Base-by-base conservation (phyloP, 768 basidiomycete species). In the Suillus decipiens region DNA sequence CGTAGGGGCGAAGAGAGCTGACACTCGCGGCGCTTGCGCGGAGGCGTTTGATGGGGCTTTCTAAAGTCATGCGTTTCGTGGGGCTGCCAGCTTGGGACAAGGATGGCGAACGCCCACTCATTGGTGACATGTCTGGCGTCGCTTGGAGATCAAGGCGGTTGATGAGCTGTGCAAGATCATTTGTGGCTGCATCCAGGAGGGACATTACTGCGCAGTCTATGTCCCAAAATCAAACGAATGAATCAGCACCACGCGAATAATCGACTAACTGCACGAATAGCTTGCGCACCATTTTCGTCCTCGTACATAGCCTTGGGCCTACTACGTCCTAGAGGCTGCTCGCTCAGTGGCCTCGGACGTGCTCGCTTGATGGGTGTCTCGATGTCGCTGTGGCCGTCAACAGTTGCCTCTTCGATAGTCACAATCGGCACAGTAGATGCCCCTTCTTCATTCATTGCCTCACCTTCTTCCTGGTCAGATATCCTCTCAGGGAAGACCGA, bases 101-200 rank as follows among this genome's bases (percentile, higher is more conserved):
- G 22, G 60, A 64, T 28, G 66, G 65, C 15, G 71, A 70, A 36
- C 68, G 62, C 24, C 67, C 63, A 55, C 71, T 74, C 28, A 81
- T 74, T 3, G 85, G 83, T 1, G 83, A 80, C 59, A 76, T 63
- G 39, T 84, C 82, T 1, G 82, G 79, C 0, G 92, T 93, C 5
- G 90, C 89, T 70, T 92, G 86, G 4, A 94, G 79, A 66, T 93
- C 89, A n/a, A 94, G 80, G n/a, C 84, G 83, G 65, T 88, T 90
- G 72, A 94, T 90, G 4, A 94, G 77, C 61, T 85, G 84, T 0
- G 89, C 92, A 4, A 94, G 82, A 47, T 93, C 92, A 58, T 90
- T 86, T 1, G 92, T 93, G 0, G 89, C 92, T 0, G 90, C 89
- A 65, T 89, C 89, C n/a, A 93, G 77, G 36, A 91, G 82, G 0